Conservation (phyloP, 225 moss, liverwort and hornwort genomes). For the Antitrichia curtipendula region DNA sequence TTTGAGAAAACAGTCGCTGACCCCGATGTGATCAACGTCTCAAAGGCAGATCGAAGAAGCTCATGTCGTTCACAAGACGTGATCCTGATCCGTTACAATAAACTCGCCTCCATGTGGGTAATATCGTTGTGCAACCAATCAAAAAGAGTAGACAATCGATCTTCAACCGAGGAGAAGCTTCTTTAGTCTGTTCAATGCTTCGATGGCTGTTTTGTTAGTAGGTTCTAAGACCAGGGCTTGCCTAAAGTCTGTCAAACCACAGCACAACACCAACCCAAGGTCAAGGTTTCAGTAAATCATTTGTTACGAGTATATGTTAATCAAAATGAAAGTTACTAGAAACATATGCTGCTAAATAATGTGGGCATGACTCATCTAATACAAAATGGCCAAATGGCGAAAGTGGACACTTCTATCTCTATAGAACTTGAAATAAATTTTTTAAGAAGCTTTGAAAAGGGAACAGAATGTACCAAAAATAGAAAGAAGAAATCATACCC, state of each 20-base stretch:
- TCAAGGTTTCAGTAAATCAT: background rate
- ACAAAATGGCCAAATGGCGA: background rate
- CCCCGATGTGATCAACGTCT: background rate
- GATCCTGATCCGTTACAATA: constrained; percentile 4
- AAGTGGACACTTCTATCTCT: background rate
- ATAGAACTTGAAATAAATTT: too few relatives aligned
- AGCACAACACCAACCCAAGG: background rate
- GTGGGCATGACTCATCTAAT: background rate
- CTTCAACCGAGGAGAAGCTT: constrained; percentile 52
- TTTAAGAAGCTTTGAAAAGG: too few relatives aligned
- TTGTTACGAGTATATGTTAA: background rate
- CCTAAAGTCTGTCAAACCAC: constrained; percentile 73
- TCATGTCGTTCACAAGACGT: constrained; percentile 21
- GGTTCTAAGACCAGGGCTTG: constrained; percentile 94
- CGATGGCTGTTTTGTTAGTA: constrained; percentile 93
- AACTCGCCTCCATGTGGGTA: background rate
- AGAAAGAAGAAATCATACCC: background rate
- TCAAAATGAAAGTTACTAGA: background rate
- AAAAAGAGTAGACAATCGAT: background rate
- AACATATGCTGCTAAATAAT: background rate
- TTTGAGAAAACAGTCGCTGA: background rate
- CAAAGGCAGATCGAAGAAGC: background rate
- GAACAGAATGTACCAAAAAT: background rate
- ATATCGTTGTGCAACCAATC: background rate
- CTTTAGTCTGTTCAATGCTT: constrained; percentile 85